Base-by-base conservation (phyloP, 2,329 filamentous ascomycete genomes). In the Colletotrichum sp. region DNA sequence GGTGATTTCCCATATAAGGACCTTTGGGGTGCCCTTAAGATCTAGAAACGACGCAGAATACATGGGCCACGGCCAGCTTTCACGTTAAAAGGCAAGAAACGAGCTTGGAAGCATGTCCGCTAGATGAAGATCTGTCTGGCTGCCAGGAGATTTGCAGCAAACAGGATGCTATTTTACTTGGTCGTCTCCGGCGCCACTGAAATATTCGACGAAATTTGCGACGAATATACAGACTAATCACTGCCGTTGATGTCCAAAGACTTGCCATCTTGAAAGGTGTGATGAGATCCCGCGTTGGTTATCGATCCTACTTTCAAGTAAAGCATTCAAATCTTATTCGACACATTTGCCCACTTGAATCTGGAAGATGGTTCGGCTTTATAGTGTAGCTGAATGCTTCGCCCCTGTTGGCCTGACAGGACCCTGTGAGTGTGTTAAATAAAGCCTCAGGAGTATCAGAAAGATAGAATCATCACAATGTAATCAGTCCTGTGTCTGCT, bases 31-130 rank as follows among this genome's bases (percentile, higher is more conserved):
- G 39, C 39, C 18, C 39, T 44, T 44, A 0, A 44, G 5, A n/a
- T n/a, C 0, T 0, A n/a, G 9, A 44, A 44, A 44, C 39, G 39
- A 44, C 34, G 9, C 30, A 28, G 26, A 28, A 28, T 28, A 28
- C 26, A 8, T 28, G 26, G 26, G 26, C 26, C 26, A 28, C 26
- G 26, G 5, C 26, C 26, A 28, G 26, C 26, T 7, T 28, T 28
- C n/a, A n/a, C n/a, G n/a, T n/a, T 28, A 3, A 28, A 30, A 9
- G 28, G 0, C 39, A n/a, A 12, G 39, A 49, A 49, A 6, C 5
- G 3, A 49, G 18, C 18, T n/a, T n/a, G 18, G 9, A 12, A 49
- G 0, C 0, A 49, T 4, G 39, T 12, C 39, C 18, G 5, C 0
- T 49, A n/a, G 9, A 49, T 7, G 39, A 12, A n/a, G 5, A 49